phyloP scores from a whole-genome alignment of 208 protist genomes.

The Porcisia hertigi region DNA sequence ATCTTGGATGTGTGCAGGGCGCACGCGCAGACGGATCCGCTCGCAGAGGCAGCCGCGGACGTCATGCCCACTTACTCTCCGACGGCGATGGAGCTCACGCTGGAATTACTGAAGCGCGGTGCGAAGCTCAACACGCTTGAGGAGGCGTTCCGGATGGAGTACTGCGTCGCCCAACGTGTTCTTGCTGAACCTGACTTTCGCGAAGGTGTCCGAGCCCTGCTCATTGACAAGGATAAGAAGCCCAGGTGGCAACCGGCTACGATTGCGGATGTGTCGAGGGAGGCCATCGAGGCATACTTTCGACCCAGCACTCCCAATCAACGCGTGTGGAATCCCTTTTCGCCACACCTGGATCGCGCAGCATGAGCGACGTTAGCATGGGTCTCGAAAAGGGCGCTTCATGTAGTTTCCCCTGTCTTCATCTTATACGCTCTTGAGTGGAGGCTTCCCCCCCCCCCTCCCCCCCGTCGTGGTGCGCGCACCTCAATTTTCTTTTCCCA shows the following conservation, averaged over 20 bases:
- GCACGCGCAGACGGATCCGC: conserved; percentile 27
- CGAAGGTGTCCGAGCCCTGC: conserved; percentile 79
- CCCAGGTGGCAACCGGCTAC: conserved; percentile 75
- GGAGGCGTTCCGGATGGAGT: conserved; percentile 72
- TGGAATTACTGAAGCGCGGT: conserved; percentile 60
- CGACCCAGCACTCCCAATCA: conserved; percentile 30
- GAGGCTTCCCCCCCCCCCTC: too few relatives aligned
- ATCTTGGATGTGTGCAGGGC: conserved; percentile 49
- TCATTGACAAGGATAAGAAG: conserved; percentile 83
- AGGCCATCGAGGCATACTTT: conserved; percentile 35
- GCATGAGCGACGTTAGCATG: background rate
- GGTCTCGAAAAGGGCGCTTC: background rate
- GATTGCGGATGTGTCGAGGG: conserved; percentile 47
- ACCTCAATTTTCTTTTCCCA: too few relatives aligned
- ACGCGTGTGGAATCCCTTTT: conserved; percentile 49
- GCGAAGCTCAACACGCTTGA: conserved; percentile 31
- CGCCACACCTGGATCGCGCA: conserved; percentile 15
- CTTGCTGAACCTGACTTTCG: conserved; percentile 53
- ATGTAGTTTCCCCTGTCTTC: background rate
- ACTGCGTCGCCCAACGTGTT: conserved; percentile 47
- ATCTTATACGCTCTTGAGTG: too few relatives aligned
- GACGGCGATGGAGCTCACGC: conserved; percentile 49
- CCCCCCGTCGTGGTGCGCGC: too few relatives aligned
- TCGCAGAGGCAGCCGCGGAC: conserved; percentile 32
- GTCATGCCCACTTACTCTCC: conserved; percentile 50